Evolutionary conservation across 495 filamentous ascomycete species (phyloP), one percentile per base, ranked within the genome.

Genomic region (Penicillium mononematosum): DNA sequence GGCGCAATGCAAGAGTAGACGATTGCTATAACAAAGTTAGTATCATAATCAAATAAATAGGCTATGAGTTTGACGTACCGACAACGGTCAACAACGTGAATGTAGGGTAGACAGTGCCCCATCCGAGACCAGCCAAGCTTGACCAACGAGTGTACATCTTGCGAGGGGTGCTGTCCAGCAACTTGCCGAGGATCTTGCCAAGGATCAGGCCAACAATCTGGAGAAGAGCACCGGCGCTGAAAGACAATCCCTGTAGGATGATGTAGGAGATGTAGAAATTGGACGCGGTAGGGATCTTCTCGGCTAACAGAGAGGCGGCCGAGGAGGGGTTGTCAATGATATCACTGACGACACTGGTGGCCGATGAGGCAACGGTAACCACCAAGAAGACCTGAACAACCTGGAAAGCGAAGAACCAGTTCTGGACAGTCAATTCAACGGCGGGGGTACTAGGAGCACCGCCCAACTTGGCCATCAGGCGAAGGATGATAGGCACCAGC

Each of bases 221-320:
- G 19, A 94, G 79, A 29, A 98, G 72, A 3, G 87, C 81, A 53
- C 85, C 81, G 0, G 90, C 78, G 46, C 88, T 87, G 62, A 96
- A 83, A n/a, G 87, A 88, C 56, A 98, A 74, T 47, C 94, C 94
- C 71, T 97, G 92, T 27, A 98, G 80, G 63, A 97, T 87, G 66
- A 98, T 93, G 76, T 96, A 98, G 0, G 89, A 88, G 50, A 98
- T 88, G 74, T 96, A 98, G 72, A 98, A 92, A 75, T 95, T 97
- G 61, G 91, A 92, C 3, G 89, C 83, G 51, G 78, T 84, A 9
- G 94, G 94, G 11, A 98, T 74, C 55, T 88, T 88, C 16, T 76
- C 62, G 14, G 94, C 87, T 11, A 98, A 81, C 50, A 97, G 73
- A 6, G 54, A 74, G 0, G 89, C 76, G 25, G 81, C 86, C 8